A percentile compares a stretch with the other conserved stretches of the same genome.
Evolutionary conservation across 768 basidiomycete genomes (phyloP).

Genomic region (Calvatia gigantea): DNA sequence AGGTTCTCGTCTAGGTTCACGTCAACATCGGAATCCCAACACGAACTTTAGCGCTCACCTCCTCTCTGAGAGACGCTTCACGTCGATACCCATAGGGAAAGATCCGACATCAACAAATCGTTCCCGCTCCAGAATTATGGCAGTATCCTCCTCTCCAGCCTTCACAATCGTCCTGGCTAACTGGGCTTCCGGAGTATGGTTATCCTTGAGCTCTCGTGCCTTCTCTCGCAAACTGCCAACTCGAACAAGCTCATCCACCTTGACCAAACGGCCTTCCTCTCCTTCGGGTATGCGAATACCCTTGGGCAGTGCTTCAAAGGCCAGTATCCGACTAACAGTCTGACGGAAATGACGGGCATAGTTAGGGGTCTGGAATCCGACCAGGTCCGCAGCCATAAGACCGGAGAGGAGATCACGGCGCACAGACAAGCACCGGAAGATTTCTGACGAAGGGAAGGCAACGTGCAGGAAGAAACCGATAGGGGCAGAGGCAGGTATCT

Average conservation of each 20-base stretch:
- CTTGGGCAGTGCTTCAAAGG: slow-evolving; percentile 78
- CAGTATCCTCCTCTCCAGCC: slow-evolving; percentile 21
- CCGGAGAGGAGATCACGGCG: slow-evolving; percentile 77
- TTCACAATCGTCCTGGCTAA: background rate
- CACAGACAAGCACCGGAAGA: slow-evolving; percentile 87
- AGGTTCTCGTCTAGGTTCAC: slow-evolving; percentile 51
- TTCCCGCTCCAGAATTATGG: slow-evolving; percentile 34
- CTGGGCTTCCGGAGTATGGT: background rate
- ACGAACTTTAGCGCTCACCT: slow-evolving; percentile 35
- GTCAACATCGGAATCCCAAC: background rate
- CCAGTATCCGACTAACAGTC: slow-evolving; percentile 76
- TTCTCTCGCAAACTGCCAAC: slow-evolving; percentile 14
- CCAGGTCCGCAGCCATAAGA: slow-evolving; percentile 88
- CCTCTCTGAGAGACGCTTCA: slow-evolving; percentile 59
- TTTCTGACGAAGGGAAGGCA: slow-evolving; percentile 93
- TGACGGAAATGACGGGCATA: slow-evolving; percentile 84
- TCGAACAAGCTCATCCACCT: slow-evolving; percentile 13
- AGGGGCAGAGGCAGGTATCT: slow-evolving; percentile 52
- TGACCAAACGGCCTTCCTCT: slow-evolving; percentile 22
- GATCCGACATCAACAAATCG: slow-evolving; percentile 83
- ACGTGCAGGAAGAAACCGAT: slow-evolving; percentile 98
- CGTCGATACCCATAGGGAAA: slow-evolving; percentile 91
- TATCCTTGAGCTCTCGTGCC: background rate
- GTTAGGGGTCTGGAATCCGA: slow-evolving; percentile 89
- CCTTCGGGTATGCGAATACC: slow-evolving; percentile 62